Base-by-base conservation (phyloP, 2,329 filamentous ascomycete species). In the Clonostachys chloroleuca region DNA sequence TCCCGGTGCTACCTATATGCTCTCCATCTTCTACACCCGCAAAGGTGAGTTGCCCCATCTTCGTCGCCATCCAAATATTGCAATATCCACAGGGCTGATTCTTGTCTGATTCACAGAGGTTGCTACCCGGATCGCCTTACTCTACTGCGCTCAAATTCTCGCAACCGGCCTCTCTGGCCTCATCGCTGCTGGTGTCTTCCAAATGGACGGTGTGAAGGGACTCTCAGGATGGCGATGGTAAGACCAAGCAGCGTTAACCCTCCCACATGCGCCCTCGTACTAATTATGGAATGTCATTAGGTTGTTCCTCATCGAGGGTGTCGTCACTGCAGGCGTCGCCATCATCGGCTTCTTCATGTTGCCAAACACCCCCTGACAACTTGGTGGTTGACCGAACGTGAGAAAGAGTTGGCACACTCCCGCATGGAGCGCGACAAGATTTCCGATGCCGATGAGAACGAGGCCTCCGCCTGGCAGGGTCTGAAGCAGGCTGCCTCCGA, bases 101-200 rank as follows among this genome's bases (percentile, higher is more conserved):
- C 75, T 72, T 43, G 85, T 80, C 1, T 70, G 81, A 18, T 77
- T 14, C 10, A n/a, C 78, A 56, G 84, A 86, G 59, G 67, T 86
- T 2, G 80, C 77, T 5, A 68, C 84, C 34, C 71, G 83, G 5
- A 84, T 82, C 30, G 80, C 81, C 5, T 65, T 84, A 4, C 70
- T 68, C 3, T 68, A 76, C 51, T 81, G 81, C 2, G 86, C 83
- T 0, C 81, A 82, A 6, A 70, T 88, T 13, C 73, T 88, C 3
- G 83, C 80, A 1, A 84, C 83, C 2, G 84, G 84, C 1, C 87
- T 89, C 56, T 84, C 82, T 0, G 84, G 82, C 2, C 61, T 82
- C 5, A 77, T 83, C 34, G 75, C 78, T 1, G 78, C 77, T 1
- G 80, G 84, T 2, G 84, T 89, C 45, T 80, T 80, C 2, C 58